phyloP scores from a whole-genome alignment of 75 land plant genomes.

The Picea glauca region DNA sequence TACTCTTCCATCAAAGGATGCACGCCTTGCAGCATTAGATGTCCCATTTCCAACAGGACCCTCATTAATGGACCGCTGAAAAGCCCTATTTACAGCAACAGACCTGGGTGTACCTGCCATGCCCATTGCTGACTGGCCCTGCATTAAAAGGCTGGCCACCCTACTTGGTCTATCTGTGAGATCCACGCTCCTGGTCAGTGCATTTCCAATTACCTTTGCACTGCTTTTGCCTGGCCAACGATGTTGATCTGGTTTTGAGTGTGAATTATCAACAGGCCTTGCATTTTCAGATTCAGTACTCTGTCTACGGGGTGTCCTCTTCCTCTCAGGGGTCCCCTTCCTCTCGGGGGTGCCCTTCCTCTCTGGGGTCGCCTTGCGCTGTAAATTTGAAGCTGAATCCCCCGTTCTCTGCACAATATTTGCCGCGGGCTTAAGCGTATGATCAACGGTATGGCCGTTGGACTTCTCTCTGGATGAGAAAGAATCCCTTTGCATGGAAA shows the following conservation, averaged over 20 bases:
- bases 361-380: slow-evolving; percentile 47
- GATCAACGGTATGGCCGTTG: slow-evolving; percentile 27
- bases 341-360: slow-evolving; percentile 49
- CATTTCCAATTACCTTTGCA: slow-evolving; percentile 43
- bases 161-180: slow-evolving; percentile 46
- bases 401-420: slow-evolving; percentile 49
- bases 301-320: slow-evolving; percentile 61
- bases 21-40: slow-evolving; percentile 17
- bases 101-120: slow-evolving; percentile 25
- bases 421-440: slow-evolving; percentile 54
- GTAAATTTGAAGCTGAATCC: slow-evolving; percentile 22
- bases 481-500: slow-evolving; percentile 62
- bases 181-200: slow-evolving; percentile 64
- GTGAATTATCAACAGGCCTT: slow-evolving; percentile 58
- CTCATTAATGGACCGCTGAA: slow-evolving; percentile 43
- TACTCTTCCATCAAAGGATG: slow-evolving; percentile 29
- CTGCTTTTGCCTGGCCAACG: slow-evolving; percentile 66
- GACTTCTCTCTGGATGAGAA: slow-evolving; percentile 34
- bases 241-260: slow-evolving; percentile 55
- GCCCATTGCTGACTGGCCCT: slow-evolving; percentile 47
- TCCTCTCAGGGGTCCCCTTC: slow-evolving; percentile 66
- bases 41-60: slow-evolving; percentile 8
- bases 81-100: slow-evolving; percentile 25
- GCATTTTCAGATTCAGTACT: slow-evolving; percentile 84
- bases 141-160: slow-evolving; percentile 17